Conservation (phyloP, 2,329 filamentous ascomycete genomes). For the Cladosporium sp. region DNA sequence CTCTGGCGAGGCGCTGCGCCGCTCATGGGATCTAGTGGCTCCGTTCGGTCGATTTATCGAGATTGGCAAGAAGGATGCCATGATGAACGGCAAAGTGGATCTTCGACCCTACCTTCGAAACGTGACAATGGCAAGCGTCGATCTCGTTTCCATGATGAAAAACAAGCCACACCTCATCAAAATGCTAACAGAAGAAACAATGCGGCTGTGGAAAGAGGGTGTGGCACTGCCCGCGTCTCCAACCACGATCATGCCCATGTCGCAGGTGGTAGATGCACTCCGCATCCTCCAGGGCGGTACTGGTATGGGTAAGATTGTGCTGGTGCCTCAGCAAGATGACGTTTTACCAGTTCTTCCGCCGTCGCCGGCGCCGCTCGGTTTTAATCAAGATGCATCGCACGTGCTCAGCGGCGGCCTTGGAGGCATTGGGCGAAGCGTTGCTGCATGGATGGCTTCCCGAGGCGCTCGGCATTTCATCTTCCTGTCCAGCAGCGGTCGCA, state of each 20-base stretch:
- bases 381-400: neutral
- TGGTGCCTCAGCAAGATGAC: slow-evolving; percentile 8
- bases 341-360: neutral
- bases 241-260: neutral
- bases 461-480: neutral
- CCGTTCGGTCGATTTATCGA: slow-evolving; percentile 29
- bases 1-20: slow-evolving; percentile 13
- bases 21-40: slow-evolving; percentile 21
- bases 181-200: neutral
- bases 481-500: neutral
- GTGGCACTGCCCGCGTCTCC: neutral
- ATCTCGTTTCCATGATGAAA: slow-evolving; percentile 8
- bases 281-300: slow-evolving; percentile 18
- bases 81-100: slow-evolving; percentile 13
- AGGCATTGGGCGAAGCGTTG: neutral
- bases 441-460: neutral
- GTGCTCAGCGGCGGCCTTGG: slow-evolving; percentile 3
- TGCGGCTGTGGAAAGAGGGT: neutral
- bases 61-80: slow-evolving; percentile 22
- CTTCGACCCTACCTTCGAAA: slow-evolving; percentile 19
- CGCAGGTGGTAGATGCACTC: slow-evolving; percentile 13
- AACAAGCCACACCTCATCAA: neutral
- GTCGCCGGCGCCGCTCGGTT: neutral
- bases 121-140: slow-evolving; percentile 13
- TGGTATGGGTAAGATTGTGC: slow-evolving; percentile 22